Percentiles rank a stretch among this genome's conserved stretches.
Evolutionary conservation across 805 yeast genomes (phyloP).

Genomic region (Wickerhamomyces chaumierensis): DNA sequence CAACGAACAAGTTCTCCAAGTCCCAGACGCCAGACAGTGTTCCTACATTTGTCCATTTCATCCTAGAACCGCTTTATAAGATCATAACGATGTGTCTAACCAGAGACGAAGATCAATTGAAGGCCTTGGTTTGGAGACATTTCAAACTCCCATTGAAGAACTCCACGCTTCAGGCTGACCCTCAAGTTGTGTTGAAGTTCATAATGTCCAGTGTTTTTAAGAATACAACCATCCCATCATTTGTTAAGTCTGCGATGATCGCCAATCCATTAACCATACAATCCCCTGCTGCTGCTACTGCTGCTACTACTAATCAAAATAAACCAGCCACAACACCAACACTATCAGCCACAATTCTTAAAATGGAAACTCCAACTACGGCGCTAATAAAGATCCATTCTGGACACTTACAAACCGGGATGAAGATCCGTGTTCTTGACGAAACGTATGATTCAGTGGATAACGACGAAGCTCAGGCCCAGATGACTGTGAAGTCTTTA

Average conservation of each 20-base stretch:
- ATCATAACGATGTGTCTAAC: conserved; percentile 50
- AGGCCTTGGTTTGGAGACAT: conserved; percentile 31
- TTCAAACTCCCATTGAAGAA: conserved; percentile 35
- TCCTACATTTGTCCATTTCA: conserved; percentile 39
- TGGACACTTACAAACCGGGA: conserved; percentile 44
- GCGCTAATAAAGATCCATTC: conserved; percentile 52
- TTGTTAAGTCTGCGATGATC: conserved; percentile 40
- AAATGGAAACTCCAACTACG: conserved; percentile 42
- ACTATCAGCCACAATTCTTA: conserved; percentile 51
- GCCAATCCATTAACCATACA: conserved; percentile 33
- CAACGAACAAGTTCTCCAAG: conserved; percentile 31
- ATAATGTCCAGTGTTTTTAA: conserved; percentile 33
- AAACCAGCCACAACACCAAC: no score
- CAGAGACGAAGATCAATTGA: conserved; percentile 32
- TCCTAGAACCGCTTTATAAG: conserved; percentile 76
- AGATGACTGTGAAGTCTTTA: conserved; percentile 21
- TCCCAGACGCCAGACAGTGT: conserved; percentile 15
- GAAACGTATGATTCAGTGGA: conserved; percentile 33
- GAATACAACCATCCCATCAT: conserved; percentile 13
- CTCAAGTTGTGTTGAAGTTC: conserved; percentile 43
- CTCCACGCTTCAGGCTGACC: conserved; percentile 36
- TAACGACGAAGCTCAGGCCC: conserved; percentile 38
- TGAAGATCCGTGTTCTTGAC: conserved; percentile 43
- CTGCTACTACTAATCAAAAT: no score
- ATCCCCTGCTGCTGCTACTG: no score